Evolutionary conservation across 1,284 basidiomycete genomes (phyloP), one percentile per base, ranked within the genome.

Genomic region (Pseudozyma sp.): DNA sequence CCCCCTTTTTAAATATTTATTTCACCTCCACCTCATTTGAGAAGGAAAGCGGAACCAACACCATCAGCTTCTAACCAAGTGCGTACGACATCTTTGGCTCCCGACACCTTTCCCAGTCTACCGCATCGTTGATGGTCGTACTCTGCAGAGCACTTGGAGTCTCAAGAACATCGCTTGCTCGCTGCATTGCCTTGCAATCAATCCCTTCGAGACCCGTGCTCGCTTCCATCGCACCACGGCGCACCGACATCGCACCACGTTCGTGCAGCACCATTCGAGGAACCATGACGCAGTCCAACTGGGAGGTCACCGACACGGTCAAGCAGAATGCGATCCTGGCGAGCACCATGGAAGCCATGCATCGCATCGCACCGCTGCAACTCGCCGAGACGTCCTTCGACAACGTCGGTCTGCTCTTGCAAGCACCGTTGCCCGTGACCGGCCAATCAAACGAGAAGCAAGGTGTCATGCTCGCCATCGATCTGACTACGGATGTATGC

Each of bases 371-470:
- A 6, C 80, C 80, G 1, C 70, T 82, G 19, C 58, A 63, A 24
- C 74, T 82, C n/a, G 80, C 80, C 30, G 80, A 82, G 7, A 57
- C 53, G 3, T 68, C 68, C 2, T 84, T 81, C 56, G 81, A 83
- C 74, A 84, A 84, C 48, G 81, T 83, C 52, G 82, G 82, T 10
- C 42, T 83, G 4, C 58, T 82, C 39, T 62, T 80, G 29, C 75
- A 76, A 53, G 76, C 66, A 19, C 68, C 68, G 4, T 14, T 48
- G 7, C 7, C 61, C 6, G 5, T 46, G 8, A n/a, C 34, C 24
- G 8, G 51, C 3, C n/a, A 31, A 19, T 33, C 54, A 30, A 43
- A 40, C 44, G 56, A 67, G 24, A 56, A 60, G 45, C 62, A 75
- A 17, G 70, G 78, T 10, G 57, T 83, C 40, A 78, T 81, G 65